Conservation (phyloP, 768 basidiomycete species). For the Boletus sp. region DNA sequence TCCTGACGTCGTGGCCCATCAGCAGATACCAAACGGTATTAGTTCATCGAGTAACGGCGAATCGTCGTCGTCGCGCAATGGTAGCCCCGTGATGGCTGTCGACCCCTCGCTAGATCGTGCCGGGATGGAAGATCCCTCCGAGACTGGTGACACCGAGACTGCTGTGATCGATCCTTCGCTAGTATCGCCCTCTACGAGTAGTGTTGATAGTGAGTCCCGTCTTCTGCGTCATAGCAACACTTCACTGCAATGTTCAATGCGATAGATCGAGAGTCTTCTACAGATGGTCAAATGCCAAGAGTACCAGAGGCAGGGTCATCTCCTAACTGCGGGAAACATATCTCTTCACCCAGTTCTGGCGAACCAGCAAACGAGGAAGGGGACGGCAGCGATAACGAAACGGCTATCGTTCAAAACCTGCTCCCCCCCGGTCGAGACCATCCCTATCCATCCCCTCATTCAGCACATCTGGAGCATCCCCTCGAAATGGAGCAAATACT, state of each 20-base stretch:
- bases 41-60: constrained; percentile 23
- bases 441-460: constrained; percentile 29
- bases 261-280: constrained; percentile 29
- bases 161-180: constrained; percentile 40
- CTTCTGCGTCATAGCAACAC: constrained; percentile 25
- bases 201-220: constrained; percentile 16
- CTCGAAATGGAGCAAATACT: constrained; percentile 53
- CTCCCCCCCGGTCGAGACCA: constrained; percentile 21
- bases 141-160: constrained; percentile 11
- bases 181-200: constrained; percentile 22
- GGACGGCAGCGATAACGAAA: constrained; percentile 15
- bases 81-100: constrained; percentile 25
- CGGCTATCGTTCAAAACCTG: constrained; percentile 9
- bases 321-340: not conserved
- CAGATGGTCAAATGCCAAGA: constrained; percentile 4
- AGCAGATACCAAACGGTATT: constrained; percentile 24
- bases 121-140: constrained; percentile 13
- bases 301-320: constrained; percentile 8
- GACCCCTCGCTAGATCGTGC: constrained; percentile 21
- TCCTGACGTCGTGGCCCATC: constrained; percentile 13
- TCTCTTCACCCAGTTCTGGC: constrained; percentile 7
- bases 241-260: constrained; percentile 34
- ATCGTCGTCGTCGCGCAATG: constrained; percentile 27
- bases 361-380: constrained; percentile 7
- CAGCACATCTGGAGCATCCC: constrained; percentile 31